These are phyloP conservation scores for Blepharisma japonicum DNA, from an alignment of 73 alveolate species.

Conservation along the genomic window DNA sequence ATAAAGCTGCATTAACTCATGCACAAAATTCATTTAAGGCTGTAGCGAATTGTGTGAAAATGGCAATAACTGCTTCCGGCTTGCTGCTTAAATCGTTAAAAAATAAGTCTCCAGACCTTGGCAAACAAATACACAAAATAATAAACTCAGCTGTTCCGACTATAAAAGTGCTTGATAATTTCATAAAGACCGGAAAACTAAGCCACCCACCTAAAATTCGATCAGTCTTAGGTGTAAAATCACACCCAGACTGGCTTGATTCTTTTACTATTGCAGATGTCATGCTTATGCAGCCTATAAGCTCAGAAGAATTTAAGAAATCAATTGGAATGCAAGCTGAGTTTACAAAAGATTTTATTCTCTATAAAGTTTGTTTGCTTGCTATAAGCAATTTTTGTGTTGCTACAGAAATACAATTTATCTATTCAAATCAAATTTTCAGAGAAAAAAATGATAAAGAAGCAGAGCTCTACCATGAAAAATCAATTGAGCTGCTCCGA, in stretches of 20 bases:
- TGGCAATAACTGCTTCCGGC: background rate
- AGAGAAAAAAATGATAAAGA: background rate
- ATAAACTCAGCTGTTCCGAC: background rate
- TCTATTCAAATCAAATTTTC: background rate
- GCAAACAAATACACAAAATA: background rate
- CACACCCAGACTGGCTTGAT: conserved; percentile 7
- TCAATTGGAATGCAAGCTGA: background rate
- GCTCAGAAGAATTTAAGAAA: background rate
- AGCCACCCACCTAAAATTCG: background rate
- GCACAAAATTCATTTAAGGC: conserved; percentile 41
- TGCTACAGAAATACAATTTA: conserved; percentile 9
- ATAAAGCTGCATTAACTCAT: conserved; percentile 51
- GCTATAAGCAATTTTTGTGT: conserved; percentile 16
- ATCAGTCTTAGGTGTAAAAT: conserved; percentile 8
- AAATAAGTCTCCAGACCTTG: background rate
- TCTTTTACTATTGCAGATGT: background rate
- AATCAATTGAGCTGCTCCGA: conserved; percentile 31
- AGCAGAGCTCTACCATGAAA: conserved; percentile 32
- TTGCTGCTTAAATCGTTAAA: background rate
- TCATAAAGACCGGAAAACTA: background rate
- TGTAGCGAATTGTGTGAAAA: background rate
- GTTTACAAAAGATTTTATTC: conserved; percentile 12
- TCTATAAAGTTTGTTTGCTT: background rate
- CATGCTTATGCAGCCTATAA: background rate
- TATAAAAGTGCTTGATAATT: background rate